These are phyloP conservation scores for Pleurotus salmoneostramineus DNA, from an alignment of 768 basidiomycete species.

Conservation along the genomic window DNA sequence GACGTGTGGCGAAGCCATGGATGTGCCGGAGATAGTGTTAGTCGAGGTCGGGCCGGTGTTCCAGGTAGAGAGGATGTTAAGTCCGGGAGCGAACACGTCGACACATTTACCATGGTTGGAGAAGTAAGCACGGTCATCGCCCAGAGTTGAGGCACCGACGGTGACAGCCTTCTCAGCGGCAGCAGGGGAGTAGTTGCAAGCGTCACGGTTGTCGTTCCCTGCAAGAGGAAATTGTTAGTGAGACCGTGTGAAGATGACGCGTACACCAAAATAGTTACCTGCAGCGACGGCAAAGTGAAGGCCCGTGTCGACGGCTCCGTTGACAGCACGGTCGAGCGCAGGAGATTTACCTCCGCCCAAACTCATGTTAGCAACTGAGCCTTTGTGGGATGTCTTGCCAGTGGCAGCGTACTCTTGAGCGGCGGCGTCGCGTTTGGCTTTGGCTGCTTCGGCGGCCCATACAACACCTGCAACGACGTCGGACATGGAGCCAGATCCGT, in stretches of 20 bases:
- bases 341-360: constrained; percentile 93
- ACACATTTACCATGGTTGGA: constrained; percentile 92
- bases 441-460: constrained; percentile 63
- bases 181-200: constrained; percentile 92
- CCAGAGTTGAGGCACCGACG: constrained; percentile 86
- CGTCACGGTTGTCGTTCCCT: constrained; percentile 85
- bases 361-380: constrained; percentile 96
- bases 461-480: constrained; percentile 88
- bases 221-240: not conserved
- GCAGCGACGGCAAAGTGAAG: constrained; percentile 98
- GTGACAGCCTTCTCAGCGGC: constrained; percentile 87
- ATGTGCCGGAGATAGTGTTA: constrained; percentile 83
- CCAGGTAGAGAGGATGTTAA: constrained; percentile 90
- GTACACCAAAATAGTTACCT: constrained; percentile 42
- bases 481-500: constrained; percentile 92
- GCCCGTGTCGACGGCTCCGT: constrained; percentile 77
- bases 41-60: constrained; percentile 57
- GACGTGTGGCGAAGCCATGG: constrained; percentile 93
- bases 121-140: constrained; percentile 84
- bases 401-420: constrained; percentile 63
- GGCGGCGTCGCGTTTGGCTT: constrained; percentile 54
- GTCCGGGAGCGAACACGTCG: constrained; percentile 87
- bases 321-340: constrained; percentile 80
- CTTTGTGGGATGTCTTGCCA: constrained; percentile 83
- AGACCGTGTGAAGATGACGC: not conserved